Conservation (phyloP, 208 protist genomes). For the Crithidia mellificae region DNA sequence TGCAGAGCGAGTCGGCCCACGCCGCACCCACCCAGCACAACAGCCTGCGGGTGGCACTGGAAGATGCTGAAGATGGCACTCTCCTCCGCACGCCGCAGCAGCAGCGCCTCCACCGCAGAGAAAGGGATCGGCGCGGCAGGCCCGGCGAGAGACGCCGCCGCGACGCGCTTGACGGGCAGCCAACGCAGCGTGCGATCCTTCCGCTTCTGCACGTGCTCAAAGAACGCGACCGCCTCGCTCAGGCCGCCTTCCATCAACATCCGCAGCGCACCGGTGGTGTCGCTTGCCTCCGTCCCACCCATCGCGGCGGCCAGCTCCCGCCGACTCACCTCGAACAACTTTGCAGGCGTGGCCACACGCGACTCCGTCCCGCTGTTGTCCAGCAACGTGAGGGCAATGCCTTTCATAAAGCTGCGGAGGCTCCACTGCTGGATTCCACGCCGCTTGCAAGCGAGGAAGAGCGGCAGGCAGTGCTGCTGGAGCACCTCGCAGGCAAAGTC, state of each 20-base stretch:
- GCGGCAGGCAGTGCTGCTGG: constrained; percentile 32
- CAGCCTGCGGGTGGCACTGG: constrained; percentile 52
- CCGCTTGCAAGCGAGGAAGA: constrained; percentile 38
- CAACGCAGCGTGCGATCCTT: constrained; percentile 22
- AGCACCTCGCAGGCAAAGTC: constrained; percentile 34
- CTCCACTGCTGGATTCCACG: constrained; percentile 50
- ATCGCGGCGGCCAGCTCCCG: constrained; percentile 16
- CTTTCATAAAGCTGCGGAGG: constrained; percentile 36
- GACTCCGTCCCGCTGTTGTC: constrained; percentile 36
- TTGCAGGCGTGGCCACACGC: constrained; percentile 25
- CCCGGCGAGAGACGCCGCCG: not conserved
- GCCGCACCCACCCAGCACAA: constrained; percentile 55
- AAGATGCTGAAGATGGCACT: constrained; percentile 64
- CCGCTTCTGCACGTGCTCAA: constrained; percentile 31
- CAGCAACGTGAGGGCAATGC: constrained; percentile 25
- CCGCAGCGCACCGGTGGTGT: constrained; percentile 24
- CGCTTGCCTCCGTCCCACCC: constrained; percentile 11
- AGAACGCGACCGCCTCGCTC: constrained; percentile 24
- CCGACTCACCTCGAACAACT: constrained; percentile 20
- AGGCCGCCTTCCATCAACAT: constrained; percentile 29
- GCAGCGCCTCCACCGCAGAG: constrained; percentile 26
- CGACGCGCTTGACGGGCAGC: constrained; percentile 19
- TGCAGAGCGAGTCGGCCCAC: constrained; percentile 47
- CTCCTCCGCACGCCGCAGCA: constrained; percentile 60
- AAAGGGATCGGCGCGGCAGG: not conserved